phyloP scores from a whole-genome alignment of 2,329 filamentous ascomycete genomes.

The Fusarium aywerte region DNA sequence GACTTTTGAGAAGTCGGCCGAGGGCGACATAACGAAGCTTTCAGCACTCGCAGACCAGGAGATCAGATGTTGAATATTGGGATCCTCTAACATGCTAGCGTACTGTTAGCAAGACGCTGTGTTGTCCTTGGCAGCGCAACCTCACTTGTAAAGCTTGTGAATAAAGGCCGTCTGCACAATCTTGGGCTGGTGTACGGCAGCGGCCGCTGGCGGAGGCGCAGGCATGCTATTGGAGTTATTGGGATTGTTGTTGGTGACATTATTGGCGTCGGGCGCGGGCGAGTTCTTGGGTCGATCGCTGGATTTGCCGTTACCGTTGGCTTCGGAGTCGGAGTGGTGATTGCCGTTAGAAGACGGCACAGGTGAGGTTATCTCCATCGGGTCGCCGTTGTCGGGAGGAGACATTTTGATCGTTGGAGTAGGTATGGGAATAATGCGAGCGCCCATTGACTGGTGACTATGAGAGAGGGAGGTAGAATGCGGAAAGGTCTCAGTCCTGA shows the following conservation, averaged over 20 bases:
- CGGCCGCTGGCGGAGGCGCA: conserved; percentile 65
- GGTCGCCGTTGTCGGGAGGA: conserved; percentile 66
- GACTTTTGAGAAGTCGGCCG: conserved; percentile 97
- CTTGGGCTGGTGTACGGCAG: conserved; percentile 90
- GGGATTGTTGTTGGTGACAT: conserved; percentile 41
- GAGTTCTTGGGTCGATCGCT: conserved; percentile 52
- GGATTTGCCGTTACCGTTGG: conserved; percentile 54
- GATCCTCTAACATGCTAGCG: conserved; percentile 93
- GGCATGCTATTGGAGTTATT: conserved; percentile 56
- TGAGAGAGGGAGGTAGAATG: conserved; percentile 55
- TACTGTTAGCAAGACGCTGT: conserved; percentile 41
- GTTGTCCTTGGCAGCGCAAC: neutral
- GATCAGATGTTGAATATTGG: conserved; percentile 91
- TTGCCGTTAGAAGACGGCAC: conserved; percentile 57
- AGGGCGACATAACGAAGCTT: conserved; percentile 99
- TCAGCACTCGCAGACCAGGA: conserved; percentile 95
- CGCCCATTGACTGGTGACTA: conserved; percentile 59
- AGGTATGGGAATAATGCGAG: conserved; percentile 67
- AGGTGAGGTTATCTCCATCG: conserved; percentile 70
- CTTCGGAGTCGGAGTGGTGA: conserved; percentile 58
- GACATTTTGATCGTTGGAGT: conserved; percentile 69
- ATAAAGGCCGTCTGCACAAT: conserved; percentile 99
- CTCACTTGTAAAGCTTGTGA: conserved; percentile 98
- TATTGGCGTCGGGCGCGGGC: conserved; percentile 54
- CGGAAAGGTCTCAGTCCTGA: conserved; percentile 63